Conservation (phyloP, 1,284 basidiomycete genomes). For the Malassezia yamatoensis region DNA sequence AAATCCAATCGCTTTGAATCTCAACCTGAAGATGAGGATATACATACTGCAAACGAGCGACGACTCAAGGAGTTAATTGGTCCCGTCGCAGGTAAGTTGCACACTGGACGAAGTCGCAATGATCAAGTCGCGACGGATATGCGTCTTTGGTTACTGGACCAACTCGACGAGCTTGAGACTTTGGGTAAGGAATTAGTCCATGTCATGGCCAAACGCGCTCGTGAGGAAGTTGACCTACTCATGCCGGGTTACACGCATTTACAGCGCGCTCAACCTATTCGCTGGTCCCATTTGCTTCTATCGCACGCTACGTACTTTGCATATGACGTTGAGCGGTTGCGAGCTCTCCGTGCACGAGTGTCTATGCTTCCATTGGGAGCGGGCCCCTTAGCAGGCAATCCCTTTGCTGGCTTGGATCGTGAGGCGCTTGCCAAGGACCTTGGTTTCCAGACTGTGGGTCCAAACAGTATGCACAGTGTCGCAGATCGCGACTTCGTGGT, state of each 20-base stretch:
- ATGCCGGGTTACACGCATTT: slow-evolving; percentile 89
- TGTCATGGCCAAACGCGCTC: slow-evolving; percentile 80
- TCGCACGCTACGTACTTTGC: slow-evolving; percentile 88
- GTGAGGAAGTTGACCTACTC: slow-evolving; percentile 78
- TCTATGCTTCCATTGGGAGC: slow-evolving; percentile 86
- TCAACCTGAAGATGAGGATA: slow-evolving; percentile 79
- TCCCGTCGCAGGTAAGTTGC: slow-evolving; percentile 51
- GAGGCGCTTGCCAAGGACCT: slow-evolving; percentile 43
- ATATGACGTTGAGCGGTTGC: slow-evolving; percentile 74
- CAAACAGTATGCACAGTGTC: slow-evolving; percentile 57
- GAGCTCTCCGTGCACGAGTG: slow-evolving; percentile 61
- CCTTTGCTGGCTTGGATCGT: slow-evolving; percentile 55
- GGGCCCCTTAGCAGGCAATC: slow-evolving; percentile 90
- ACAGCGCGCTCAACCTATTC: slow-evolving; percentile 80
- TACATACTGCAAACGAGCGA: slow-evolving; percentile 98
- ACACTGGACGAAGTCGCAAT: slow-evolving; percentile 90
- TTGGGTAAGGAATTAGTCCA: slow-evolving; percentile 68
- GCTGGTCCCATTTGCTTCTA: slow-evolving; percentile 92
- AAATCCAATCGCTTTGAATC: slow-evolving; percentile 43
- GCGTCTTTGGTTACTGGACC: slow-evolving; percentile 83
- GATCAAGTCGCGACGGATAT: slow-evolving; percentile 98
- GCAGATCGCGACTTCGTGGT: slow-evolving; percentile 93
- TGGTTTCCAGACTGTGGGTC: slow-evolving; percentile 42
- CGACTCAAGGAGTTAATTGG: slow-evolving; percentile 87
- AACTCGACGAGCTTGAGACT: slow-evolving; percentile 63